A percentile compares a stretch with the other conserved stretches of the same genome.
Evolutionary conservation across 169 alveolate genomes (phyloP).

Genomic region (Eimeria sp.): DNA sequence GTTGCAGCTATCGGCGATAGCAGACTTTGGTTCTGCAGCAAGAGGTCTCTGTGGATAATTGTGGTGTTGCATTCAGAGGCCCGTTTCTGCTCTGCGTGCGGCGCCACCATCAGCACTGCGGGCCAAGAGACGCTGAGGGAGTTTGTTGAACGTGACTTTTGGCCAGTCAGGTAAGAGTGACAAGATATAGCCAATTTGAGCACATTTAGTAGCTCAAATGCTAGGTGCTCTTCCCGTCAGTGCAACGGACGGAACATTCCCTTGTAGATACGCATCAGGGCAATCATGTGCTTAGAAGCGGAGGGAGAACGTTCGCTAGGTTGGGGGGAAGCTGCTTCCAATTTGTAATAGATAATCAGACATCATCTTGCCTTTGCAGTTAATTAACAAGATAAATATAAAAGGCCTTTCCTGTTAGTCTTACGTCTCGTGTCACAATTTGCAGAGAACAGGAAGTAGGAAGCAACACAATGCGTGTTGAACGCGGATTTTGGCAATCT

Average conservation of each 20-base stretch:
- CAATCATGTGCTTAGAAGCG: neutral
- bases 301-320: no score
- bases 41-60: neutral
- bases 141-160: conserved; percentile 27
- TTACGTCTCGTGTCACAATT: neutral
- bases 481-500: conserved; percentile 82
- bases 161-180: conserved; percentile 54
- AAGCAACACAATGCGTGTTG: conserved; percentile 76
- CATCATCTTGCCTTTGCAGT: neutral
- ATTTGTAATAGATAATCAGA: no score
- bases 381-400: no score
- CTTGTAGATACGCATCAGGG: neutral
- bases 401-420: neutral
- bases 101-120: conserved; percentile 26
- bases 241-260: neutral
- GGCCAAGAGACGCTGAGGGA: conserved; percentile 76
- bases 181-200: no score
- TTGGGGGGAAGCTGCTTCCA: no score
- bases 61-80: conserved; percentile 48
- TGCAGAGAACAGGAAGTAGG: conserved; percentile 80
- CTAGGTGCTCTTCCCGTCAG: no score
- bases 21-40: neutral
- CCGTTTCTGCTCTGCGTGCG: conserved; percentile 58
- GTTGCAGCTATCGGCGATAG: neutral
- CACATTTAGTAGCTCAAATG: no score